Evolutionary conservation across 176 grass and related monocot species (phyloP), one percentile per base, ranked within the genome.

Genomic region (Bromus sterilis): DNA sequence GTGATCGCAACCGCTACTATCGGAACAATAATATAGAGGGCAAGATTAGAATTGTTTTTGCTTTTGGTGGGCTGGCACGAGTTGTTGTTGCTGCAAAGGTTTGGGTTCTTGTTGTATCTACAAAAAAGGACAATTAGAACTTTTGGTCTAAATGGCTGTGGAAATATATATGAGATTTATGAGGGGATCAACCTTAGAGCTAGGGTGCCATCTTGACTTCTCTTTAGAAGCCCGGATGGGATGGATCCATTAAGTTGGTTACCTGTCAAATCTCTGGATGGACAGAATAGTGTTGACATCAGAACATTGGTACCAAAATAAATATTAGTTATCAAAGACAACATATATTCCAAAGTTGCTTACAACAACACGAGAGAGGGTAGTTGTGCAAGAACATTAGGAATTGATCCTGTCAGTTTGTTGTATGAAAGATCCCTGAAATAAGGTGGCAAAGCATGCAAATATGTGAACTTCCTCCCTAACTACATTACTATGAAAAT

Each of bases 371-470:
- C 32, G 34, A 89, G 86, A 12, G 61, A 80, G 25, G 80, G 12
- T 28, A 89, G 73, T 8, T 66, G 34, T 86, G 86, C 82, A 31
- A 94, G 73, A 36, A n/a, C 37, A 73, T 85, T 78, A 60, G 92
- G 92, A 78, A 94, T 87, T 58, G 68, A 42, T 11, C 89, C 86
- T 21, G 56, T 82, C 83, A 94, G 76, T 37, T 89, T 91, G 28
- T 94, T 94, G 82, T 94, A 12, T 16, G 92, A 94, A 31, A 94
- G 84, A 48, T 94, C 89, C 73, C 89, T 94, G 80, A 72, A 91
- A 35, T 25, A 57, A 37, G 26, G 58, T 15, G 25, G 2, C 26
- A 11, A 11, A 44, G 13, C 0, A 24, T 31, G 16, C 43, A 7
- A 6, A 9, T 9, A 25, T 15, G 73, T 37, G 6, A 23, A 33